phyloP scores from a whole-genome alignment of 148 eudicot genomes.

The Vaccinium vitisidaea region DNA sequence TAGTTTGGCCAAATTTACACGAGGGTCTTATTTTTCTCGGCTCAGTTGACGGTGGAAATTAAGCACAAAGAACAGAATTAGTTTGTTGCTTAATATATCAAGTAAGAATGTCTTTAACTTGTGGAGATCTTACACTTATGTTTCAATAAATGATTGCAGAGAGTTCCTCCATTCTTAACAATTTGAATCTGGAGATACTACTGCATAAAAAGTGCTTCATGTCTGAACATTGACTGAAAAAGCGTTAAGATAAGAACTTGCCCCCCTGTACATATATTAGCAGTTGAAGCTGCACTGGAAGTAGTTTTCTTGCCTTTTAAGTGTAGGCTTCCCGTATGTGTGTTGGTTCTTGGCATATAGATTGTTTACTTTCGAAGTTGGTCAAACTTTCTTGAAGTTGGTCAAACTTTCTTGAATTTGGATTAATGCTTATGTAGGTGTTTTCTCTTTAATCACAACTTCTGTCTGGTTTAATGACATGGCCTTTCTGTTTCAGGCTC shows the following conservation, averaged over 20 bases:
- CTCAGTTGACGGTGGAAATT: neutral
- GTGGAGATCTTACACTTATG: neutral
- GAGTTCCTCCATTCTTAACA: neutral
- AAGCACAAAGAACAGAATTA: neutral
- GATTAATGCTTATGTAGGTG: neutral
- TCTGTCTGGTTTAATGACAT: neutral
- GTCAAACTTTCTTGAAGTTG: no score
- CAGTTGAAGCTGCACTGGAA: neutral
- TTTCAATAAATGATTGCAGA: neutral
- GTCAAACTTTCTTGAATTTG: neutral
- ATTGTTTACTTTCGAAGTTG: neutral
- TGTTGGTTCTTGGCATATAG: conserved; percentile 10
- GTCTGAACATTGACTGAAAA: neutral
- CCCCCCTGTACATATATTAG: neutral
- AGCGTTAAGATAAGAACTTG: neutral
- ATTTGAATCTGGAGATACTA: neutral
- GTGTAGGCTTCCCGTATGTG: neutral
- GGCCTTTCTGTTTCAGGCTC: conserved; percentile 45
- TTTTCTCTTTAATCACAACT: neutral
- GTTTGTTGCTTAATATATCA: neutral
- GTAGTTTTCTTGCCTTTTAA: neutral
- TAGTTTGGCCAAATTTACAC: neutral
- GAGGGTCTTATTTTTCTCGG: neutral
- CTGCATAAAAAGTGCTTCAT: neutral
- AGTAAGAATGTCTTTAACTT: neutral